phyloP scores from a whole-genome alignment of 179 eudicot genomes.

The Patellifolia procumbens region DNA sequence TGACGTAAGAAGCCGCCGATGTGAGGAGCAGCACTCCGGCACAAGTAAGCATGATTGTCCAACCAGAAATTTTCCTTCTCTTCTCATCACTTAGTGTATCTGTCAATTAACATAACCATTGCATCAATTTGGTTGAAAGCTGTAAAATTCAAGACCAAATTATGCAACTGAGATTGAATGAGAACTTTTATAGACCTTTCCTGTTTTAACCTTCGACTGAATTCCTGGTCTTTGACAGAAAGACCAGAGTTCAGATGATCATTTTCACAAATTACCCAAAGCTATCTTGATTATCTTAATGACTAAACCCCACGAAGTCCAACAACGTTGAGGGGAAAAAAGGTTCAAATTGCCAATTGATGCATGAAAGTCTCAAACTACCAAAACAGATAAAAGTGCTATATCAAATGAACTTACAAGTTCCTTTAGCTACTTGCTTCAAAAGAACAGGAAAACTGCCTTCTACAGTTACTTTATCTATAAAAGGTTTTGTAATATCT shows the following conservation, averaged over 20 bases:
- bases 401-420: slow-evolving; percentile 48
- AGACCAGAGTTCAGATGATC: background rate
- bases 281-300: background rate
- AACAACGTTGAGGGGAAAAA: background rate
- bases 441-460: slow-evolving; percentile 51
- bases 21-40: slow-evolving; percentile 78
- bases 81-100: slow-evolving; percentile 56
- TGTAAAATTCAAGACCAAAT: background rate
- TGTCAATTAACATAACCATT: slow-evolving; percentile 32
- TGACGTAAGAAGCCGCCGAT: slow-evolving; percentile 67
- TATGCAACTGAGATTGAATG: background rate
- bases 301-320: background rate
- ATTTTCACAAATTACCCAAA: background rate
- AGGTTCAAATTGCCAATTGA: background rate
- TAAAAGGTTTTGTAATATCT: slow-evolving; percentile 42
- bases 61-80: slow-evolving; percentile 86
- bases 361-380: background rate
- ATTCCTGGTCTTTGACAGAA: background rate
- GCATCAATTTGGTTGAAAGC: too few relatives aligned
- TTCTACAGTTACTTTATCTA: slow-evolving; percentile 36
- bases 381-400: slow-evolving; percentile 15
- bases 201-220: background rate
- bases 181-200: too few relatives aligned
- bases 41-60: slow-evolving; percentile 84
- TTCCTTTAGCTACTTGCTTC: slow-evolving; percentile 56